Evolutionary conservation across 2,329 filamentous ascomycete species (phyloP).

Genomic region (Emydomyces testavorans): DNA sequence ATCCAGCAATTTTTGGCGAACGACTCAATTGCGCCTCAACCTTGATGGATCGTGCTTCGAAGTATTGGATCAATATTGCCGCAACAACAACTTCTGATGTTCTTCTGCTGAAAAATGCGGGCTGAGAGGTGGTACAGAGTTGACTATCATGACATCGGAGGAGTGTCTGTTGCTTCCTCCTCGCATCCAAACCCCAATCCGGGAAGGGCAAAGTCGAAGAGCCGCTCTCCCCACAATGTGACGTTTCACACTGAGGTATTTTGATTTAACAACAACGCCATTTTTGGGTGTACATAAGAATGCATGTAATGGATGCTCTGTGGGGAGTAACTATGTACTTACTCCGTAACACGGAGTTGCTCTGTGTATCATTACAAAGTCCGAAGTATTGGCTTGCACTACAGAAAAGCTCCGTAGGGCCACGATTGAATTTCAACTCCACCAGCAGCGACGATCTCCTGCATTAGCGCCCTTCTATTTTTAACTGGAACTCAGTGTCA

Average conservation of each 20-base stretch:
- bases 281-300: no score
- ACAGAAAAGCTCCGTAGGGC: no score
- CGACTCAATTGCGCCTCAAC: neutral
- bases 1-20: conserved; percentile 10
- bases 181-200: neutral
- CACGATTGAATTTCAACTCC: neutral
- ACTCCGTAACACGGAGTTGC: no score
- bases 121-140: no score
- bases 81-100: neutral
- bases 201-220: neutral
- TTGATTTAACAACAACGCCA: no score
- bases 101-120: neutral
- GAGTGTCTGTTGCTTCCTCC: no score
- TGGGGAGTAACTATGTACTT: no score
- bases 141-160: no score
- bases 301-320: no score
- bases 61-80: neutral
- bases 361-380: no score
- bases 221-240: conserved; percentile 3
- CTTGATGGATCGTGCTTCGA: neutral
- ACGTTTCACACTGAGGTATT: no score
- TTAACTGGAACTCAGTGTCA: conserved; percentile 5
- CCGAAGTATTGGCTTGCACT: no score
- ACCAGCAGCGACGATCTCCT: conserved; percentile 6
- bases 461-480: conserved; percentile 7